A percentile compares a stretch with the other conserved stretches of the same genome.
phyloP scores from a whole-genome alignment of 140 eudicot species.

The Bidens hawaiensis region DNA sequence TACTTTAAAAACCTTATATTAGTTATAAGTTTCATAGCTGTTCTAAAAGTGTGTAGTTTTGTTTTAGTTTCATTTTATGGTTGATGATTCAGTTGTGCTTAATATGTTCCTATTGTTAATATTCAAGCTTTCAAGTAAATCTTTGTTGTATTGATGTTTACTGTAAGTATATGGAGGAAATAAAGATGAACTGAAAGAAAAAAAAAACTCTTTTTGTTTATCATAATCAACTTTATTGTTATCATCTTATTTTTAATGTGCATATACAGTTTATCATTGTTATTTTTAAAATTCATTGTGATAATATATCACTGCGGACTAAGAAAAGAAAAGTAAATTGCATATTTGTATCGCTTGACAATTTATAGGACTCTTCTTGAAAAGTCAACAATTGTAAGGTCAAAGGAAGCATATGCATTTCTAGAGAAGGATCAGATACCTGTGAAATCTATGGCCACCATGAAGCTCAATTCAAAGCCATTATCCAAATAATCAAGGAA shows the following conservation, averaged over 20 bases:
- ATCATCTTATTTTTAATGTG: too few species aligned
- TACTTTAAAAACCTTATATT: not conserved
- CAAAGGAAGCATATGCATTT: not conserved
- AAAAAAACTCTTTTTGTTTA: too few species aligned
- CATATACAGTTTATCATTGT: not conserved
- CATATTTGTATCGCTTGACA: not conserved
- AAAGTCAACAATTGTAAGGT: not conserved
- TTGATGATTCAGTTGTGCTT: too few species aligned
- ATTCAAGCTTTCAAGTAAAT: too few species aligned
- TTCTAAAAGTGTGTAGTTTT: not conserved
- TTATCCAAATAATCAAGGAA: conserved; percentile 92
- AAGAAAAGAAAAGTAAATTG: not conserved
- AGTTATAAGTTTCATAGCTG: not conserved
- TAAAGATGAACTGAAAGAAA: too few species aligned
- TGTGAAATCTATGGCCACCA: conserved; percentile 97
- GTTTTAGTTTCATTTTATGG: too few species aligned
- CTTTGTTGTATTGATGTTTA: too few species aligned
- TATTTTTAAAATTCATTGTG: not conserved
- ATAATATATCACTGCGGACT: not conserved
- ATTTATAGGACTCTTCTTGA: not conserved
- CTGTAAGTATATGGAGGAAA: too few species aligned
- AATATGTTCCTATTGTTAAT: too few species aligned
- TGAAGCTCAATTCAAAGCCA: conserved; percentile 93
- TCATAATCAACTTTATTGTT: too few species aligned
- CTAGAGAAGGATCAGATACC: conserved; percentile 37